These are phyloP conservation scores for Coffea humblotiana DNA, from an alignment of 305 asterid species.

Conservation along the genomic window DNA sequence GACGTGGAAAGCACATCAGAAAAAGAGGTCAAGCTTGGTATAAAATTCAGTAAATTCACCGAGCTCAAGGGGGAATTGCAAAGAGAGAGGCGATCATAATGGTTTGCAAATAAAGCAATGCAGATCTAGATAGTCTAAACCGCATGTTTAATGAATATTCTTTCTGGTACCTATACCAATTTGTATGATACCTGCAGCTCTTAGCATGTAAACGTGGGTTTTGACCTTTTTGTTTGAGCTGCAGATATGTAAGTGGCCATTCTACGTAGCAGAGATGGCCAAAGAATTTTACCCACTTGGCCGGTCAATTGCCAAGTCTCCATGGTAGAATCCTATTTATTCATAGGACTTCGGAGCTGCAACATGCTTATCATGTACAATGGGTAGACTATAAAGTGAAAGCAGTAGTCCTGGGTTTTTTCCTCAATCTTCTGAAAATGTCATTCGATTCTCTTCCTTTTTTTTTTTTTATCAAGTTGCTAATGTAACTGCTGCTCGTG, in stretches of 20 bases:
- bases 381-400: neutral
- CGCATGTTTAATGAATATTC: neutral
- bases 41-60: constrained; percentile 16
- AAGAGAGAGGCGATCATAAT: neutral
- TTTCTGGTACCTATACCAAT: neutral
- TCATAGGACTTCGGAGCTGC: constrained; percentile 1
- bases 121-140: neutral
- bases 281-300: neutral
- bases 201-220: neutral
- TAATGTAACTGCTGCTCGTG: neutral
- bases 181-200: constrained; percentile 1
- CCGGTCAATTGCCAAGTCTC: neutral
- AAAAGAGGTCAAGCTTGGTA: constrained; percentile 79
- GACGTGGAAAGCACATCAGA: constrained; percentile 78
- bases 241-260: neutral
- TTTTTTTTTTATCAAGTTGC: neutral
- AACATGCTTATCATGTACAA: neutral
- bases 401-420: neutral
- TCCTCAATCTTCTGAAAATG: neutral
- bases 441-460: neutral
- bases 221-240: constrained; percentile 5
- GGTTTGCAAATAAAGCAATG: neutral
- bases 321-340: neutral
- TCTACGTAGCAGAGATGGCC: neutral
- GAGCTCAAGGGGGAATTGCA: neutral